These are phyloP conservation scores for Phytophthora pinifolia DNA, from an alignment of 352 stramenopile species.

Conservation along the genomic window DNA sequence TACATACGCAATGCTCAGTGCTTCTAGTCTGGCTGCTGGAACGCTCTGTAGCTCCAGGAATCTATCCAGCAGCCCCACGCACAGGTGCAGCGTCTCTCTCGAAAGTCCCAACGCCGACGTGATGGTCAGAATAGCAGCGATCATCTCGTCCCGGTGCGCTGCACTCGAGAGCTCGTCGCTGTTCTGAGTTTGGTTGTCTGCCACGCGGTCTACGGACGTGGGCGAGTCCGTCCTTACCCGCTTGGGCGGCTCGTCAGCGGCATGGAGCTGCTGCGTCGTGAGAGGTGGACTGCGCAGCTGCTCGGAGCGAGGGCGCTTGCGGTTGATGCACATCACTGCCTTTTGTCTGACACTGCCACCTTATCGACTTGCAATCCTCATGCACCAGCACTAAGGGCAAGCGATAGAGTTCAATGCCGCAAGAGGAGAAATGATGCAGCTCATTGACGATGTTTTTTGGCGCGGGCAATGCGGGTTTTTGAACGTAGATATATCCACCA, in stretches of 20 bases:
- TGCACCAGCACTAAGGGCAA: slow-evolving; percentile 8
- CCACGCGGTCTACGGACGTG: slow-evolving; percentile 19
- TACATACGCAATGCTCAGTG: slow-evolving; percentile 62
- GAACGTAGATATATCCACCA: slow-evolving; percentile 31
- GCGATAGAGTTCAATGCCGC: slow-evolving; percentile 1
- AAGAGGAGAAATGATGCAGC: slow-evolving; percentile 38
- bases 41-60: slow-evolving; percentile 36
- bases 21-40: slow-evolving; percentile 39
- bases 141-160: slow-evolving; percentile 62
- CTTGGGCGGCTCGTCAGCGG: slow-evolving; percentile 16
- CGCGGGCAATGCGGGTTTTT: slow-evolving; percentile 15
- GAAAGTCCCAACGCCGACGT: slow-evolving; percentile 55
- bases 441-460: slow-evolving; percentile 31
- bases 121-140: slow-evolving; percentile 65
- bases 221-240: slow-evolving; percentile 28
- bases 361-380: slow-evolving; percentile 3
- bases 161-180: slow-evolving; percentile 27
- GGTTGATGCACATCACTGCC: slow-evolving; percentile 27
- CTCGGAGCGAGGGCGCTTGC: slow-evolving; percentile 24
- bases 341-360: not conserved
- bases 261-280: slow-evolving; percentile 16
- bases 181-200: slow-evolving; percentile 12
- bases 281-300: slow-evolving; percentile 16
- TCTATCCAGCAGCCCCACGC: slow-evolving; percentile 55
- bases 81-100: slow-evolving; percentile 62